These are phyloP conservation scores for Fusarium phyllophilum DNA, from an alignment of 2,329 filamentous ascomycete species.

Conservation along the genomic window DNA sequence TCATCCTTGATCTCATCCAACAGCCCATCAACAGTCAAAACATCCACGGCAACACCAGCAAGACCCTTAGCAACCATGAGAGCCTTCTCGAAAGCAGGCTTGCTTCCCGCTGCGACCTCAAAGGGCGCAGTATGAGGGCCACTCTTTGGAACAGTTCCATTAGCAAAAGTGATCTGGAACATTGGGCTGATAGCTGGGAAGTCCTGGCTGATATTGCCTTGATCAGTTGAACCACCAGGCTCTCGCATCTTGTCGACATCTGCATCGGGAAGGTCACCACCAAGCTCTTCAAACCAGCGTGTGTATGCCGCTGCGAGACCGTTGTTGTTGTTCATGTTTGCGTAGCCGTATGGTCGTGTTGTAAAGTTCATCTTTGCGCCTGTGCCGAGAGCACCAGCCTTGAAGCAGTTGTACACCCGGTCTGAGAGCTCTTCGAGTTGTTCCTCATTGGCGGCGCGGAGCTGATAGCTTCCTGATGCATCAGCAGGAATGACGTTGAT, in stretches of 20 bases:
- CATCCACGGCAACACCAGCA: constrained; percentile 59
- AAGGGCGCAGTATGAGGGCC: constrained; percentile 66
- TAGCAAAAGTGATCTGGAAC: constrained; percentile 42
- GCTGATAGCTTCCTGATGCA: constrained; percentile 67
- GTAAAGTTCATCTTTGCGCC: constrained; percentile 51
- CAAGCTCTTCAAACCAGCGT: constrained; percentile 37
- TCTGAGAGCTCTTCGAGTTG: constrained; percentile 36
- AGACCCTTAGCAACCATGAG: constrained; percentile 60
- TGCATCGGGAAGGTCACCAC: constrained; percentile 38
- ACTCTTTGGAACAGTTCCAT: constrained; percentile 32
- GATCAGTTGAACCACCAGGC: constrained; percentile 42
- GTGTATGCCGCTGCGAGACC: constrained; percentile 39
- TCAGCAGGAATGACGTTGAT: constrained; percentile 52
- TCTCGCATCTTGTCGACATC: constrained; percentile 41
- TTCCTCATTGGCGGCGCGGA: constrained; percentile 59
- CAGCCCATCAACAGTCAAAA: constrained; percentile 55
- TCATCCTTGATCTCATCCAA: constrained; percentile 45
- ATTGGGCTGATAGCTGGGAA: constrained; percentile 42
- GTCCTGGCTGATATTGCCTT: constrained; percentile 46
- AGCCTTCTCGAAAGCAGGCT: constrained; percentile 57
- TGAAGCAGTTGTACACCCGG: constrained; percentile 41
- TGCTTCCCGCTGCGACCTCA: constrained; percentile 60
- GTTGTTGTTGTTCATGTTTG: constrained; percentile 47
- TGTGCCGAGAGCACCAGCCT: constrained; percentile 45
- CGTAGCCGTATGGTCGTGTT: constrained; percentile 44